These are phyloP conservation scores for Paecilomyces dactylethromorphus DNA, from an alignment of 2,329 filamentous ascomycete species.

Conservation along the genomic window DNA sequence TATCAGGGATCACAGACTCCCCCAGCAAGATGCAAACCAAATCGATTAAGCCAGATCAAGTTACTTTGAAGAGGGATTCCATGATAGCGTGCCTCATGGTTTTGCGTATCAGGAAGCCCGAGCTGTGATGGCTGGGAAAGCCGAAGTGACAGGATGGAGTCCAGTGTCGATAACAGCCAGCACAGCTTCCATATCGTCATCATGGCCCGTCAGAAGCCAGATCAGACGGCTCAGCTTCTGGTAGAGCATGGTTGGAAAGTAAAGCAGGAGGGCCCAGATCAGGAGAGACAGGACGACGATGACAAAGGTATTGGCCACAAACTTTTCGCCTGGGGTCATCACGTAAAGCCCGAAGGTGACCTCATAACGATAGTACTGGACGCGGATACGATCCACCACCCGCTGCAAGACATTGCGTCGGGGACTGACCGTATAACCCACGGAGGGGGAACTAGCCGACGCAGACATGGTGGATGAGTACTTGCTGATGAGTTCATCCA, in stretches of 20 bases:
- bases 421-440: constrained; percentile 5
- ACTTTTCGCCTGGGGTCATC: constrained; percentile 38
- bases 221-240: constrained; percentile 26
- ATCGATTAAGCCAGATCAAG: background rate
- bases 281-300: constrained; percentile 27
- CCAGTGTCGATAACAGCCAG: constrained; percentile 20
- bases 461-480: constrained; percentile 23
- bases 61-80: background rate
- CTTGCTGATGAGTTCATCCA: constrained; percentile 28
- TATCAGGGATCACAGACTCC: background rate
- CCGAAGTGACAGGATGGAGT: background rate
- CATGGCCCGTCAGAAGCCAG: constrained; percentile 34
- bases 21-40: background rate
- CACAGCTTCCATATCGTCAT: constrained; percentile 19
- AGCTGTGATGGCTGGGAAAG: background rate
- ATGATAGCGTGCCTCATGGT: background rate
- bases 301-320: constrained; percentile 35
- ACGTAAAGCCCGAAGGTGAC: constrained; percentile 40
- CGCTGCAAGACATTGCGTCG: constrained; percentile 22
- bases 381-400: constrained; percentile 24
- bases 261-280: constrained; percentile 29
- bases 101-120: background rate
- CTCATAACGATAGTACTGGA: constrained; percentile 42
- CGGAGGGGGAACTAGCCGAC: constrained; percentile 4
- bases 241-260: constrained; percentile 31